phyloP scores from a whole-genome alignment of 208 protist species.

The Wallacemonas rigidus region DNA sequence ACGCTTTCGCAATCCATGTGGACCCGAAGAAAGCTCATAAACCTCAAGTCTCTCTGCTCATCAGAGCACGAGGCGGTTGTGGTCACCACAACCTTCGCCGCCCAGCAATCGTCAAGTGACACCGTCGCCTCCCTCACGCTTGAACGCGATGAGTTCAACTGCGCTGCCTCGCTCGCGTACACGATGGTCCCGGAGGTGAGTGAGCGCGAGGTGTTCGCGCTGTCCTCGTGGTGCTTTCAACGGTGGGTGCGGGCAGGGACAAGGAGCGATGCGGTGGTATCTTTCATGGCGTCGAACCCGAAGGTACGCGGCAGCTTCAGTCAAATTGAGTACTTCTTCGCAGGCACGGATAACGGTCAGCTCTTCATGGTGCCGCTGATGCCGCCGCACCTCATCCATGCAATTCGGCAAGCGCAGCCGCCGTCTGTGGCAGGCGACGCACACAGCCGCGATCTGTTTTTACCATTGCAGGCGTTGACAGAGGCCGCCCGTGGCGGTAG shows the following conservation, averaged over 20 bases:
- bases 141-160: constrained; percentile 44
- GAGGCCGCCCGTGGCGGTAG: background rate
- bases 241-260: constrained; percentile 31
- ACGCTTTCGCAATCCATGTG: constrained; percentile 24
- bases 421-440: too few relatives aligned
- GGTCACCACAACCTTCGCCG: constrained; percentile 18
- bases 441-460: background rate
- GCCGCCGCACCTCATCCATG: constrained; percentile 40
- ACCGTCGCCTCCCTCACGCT: constrained; percentile 17
- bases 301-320: constrained; percentile 20
- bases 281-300: constrained; percentile 15
- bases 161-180: constrained; percentile 55
- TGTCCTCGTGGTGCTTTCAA: constrained; percentile 27
- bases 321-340: constrained; percentile 85
- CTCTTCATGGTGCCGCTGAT: constrained; percentile 63
- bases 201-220: constrained; percentile 21
- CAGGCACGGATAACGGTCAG: constrained; percentile 64
- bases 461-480: background rate
- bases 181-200: constrained; percentile 45
- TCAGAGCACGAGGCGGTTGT: constrained; percentile 15
- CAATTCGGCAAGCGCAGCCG: background rate
- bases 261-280: background rate
- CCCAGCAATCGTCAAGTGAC: constrained; percentile 4
- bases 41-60: constrained; percentile 9
- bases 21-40: constrained; percentile 35